Evolutionary conservation across 805 yeast species (phyloP), one percentile per base, ranked within the genome.

Genomic region (Tetrapisispora pingtungensis): DNA sequence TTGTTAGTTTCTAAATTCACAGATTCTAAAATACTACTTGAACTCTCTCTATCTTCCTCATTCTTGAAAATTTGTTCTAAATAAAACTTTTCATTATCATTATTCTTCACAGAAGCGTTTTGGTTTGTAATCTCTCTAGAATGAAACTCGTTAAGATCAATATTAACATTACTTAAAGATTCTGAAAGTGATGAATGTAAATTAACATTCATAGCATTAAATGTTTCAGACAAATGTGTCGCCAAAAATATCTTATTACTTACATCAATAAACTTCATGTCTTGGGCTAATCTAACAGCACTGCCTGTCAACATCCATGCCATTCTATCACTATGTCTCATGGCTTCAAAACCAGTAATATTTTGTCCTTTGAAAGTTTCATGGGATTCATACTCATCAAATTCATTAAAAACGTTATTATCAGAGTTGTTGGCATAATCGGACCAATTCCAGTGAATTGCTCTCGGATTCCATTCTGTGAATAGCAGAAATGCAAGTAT

Each of bases 381-480:
- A 15, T 43, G 46, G 4, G 51, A 51, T 12, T 44, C 46, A 31
- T 49, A 46, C 15, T 36, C 34, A n/a, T 36, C 24, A 26, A 36
- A 15, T 7, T 41, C 52, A 41, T 24, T 36, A 2, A 26, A n/a
- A 18, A 43, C 44, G 41, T 44, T 50, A 27, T 51, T 49, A 15
- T 74, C 80, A 0, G 75, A 70, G 41, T 67, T 63, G 53, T 82
- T 81, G 1, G 90, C 95, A 64, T 86, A 84, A 63, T 89, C 95
- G 0, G 79, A 66, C 84, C 90, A 78, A 51, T 87, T 67, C 81
- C 88, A 82, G 61, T 88, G 96, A 48, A 88, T 87, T 3, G 96
- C 95, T 43, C 96, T 69, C 3, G 96, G 96, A 54, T 88, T 87
- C 97, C 97, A 89, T 61, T 90, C 97, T 0, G 96, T 84, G 53